These are phyloP conservation scores for Ogataea degrootiae DNA, from an alignment of 805 yeast species.

Conservation along the genomic window DNA sequence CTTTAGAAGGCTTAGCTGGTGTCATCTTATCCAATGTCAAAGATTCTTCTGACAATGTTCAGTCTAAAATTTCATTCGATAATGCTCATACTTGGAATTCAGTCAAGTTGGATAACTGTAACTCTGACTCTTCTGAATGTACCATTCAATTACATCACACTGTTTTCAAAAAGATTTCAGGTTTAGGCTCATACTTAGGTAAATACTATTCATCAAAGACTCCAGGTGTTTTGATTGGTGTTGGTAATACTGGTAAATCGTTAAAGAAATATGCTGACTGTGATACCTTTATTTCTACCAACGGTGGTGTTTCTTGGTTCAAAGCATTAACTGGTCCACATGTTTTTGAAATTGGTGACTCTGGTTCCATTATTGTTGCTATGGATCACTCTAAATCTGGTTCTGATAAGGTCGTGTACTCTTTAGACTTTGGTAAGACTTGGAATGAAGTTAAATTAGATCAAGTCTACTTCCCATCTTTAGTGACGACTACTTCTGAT, in stretches of 20 bases:
- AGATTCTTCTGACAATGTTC: conserved; percentile 9
- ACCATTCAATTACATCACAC: conserved; percentile 32
- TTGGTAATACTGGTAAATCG: conserved; percentile 34
- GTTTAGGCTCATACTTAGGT: conserved; percentile 18
- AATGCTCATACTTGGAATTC: conserved; percentile 13
- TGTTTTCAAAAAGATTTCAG: conserved; percentile 18
- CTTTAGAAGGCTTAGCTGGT: conserved; percentile 41
- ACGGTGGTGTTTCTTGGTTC: conserved; percentile 67
- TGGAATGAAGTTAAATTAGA: conserved; percentile 49
- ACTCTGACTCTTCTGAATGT: conserved; percentile 4
- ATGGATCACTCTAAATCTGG: conserved; percentile 27
- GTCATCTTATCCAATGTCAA: conserved; percentile 34
- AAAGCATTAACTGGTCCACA: conserved; percentile 51
- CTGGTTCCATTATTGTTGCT: conserved; percentile 64
- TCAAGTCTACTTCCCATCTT: conserved; percentile 34
- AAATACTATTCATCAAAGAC: conserved; percentile 35
- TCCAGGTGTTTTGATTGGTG: conserved; percentile 42
- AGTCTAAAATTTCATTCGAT: conserved; percentile 13
- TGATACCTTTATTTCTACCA: conserved; percentile 56
- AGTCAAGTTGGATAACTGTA: conserved; percentile 6
- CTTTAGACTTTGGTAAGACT: conserved; percentile 61
- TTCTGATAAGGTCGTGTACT: conserved; percentile 39
- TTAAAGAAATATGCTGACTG: conserved; percentile 26
- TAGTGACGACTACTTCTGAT: conserved; percentile 54
- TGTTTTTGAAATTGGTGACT: conserved; percentile 58